Base-by-base conservation (phyloP, 2,329 filamentous ascomycete species). In the Alternaria ethzedia region DNA sequence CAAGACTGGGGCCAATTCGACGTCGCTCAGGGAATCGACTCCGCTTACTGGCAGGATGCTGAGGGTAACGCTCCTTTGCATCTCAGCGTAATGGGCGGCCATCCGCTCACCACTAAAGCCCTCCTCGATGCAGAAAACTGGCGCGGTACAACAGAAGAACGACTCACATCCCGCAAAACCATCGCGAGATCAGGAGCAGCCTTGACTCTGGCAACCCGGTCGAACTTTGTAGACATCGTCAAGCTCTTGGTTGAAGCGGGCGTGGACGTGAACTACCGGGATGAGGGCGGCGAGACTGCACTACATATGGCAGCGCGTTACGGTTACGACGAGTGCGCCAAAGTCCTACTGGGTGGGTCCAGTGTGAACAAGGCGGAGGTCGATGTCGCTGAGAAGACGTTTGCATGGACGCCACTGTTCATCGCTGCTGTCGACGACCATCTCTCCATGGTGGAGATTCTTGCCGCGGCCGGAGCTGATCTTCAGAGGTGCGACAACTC, bases 381-480 rank as follows among this genome's bases (percentile, higher is more conserved):
- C 1, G 91, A 97, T 71, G 82, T 96, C 36, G 82, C 87, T 0
- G 96, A 99, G 76, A 91, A 91, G 57, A 91, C 91, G 0, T 98
- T 96, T 75, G 89, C 91, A 4, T 99, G 96, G 95, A 97, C 96
- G 1, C 93, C 96, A n/a, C 84, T 99, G 12, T 96, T 97, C 75
- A 91, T 97, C 67, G 93, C 95, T 10, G 92, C 91, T 57, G 95
- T 98, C 3, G 94, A 99, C 74, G 95, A 95, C 0, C 91, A 94
- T 68, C 80, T 93, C 11, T 81, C 86, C 0, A 88, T 97, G 44
- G 92, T 92, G 1, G 86, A 94, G 74, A 84, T 96, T 23, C 85
- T 99, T 5, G 87, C 97, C 44, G 87, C 90, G 52, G 90, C 91
- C 21, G 93, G 93, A 2, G 93, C 93, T 0, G 88, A 96, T 63